phyloP scores from a whole-genome alignment of 345 rosid genomes.

The Aquilaria sinensis region DNA sequence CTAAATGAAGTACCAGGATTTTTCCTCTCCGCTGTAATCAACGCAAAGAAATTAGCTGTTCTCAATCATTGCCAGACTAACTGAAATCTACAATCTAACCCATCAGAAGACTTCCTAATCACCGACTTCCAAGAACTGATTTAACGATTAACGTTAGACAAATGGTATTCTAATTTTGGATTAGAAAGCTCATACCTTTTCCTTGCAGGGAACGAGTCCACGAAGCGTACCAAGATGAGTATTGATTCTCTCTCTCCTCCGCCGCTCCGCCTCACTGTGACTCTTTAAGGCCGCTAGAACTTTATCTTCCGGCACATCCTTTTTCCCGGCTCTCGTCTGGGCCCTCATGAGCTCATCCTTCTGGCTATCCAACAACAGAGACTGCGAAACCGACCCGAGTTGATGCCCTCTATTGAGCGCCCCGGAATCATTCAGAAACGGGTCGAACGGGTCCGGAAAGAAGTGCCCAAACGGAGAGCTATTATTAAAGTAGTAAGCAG shows the following conservation, averaged over 20 bases:
- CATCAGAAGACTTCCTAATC: background rate
- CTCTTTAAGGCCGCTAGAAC: constrained; percentile 49
- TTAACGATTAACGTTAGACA: background rate
- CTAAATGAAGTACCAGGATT: too few species aligned
- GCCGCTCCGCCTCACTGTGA: constrained; percentile 76
- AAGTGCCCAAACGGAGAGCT: constrained; percentile 28
- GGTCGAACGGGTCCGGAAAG: constrained; percentile 20
- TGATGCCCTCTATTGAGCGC: constrained; percentile 20
- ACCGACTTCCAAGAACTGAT: background rate
- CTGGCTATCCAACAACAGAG: constrained; percentile 46
- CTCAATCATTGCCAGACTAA: too few species aligned
- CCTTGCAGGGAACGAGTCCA: constrained; percentile 42
- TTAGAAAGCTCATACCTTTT: constrained; percentile 31
- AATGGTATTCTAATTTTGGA: background rate
- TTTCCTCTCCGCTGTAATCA: too few species aligned
- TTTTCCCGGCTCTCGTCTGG: constrained; percentile 36
- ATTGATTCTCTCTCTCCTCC: constrained; percentile 75
- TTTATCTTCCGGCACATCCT: constrained; percentile 42
- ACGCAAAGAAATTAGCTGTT: too few species aligned
- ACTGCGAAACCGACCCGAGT: constrained; percentile 30
- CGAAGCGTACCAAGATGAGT: constrained; percentile 62
- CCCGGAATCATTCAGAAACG: constrained; percentile 18
- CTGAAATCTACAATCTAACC: too few species aligned
- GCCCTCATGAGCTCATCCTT: constrained; percentile 58
- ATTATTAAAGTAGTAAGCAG: constrained; percentile 24